Percentiles rank a stretch among this genome's conserved stretches.
These are phyloP conservation scores for Melanopsichium pennsylvanicum DNA, from an alignment of 1,284 basidiomycete genomes.

Conservation along the genomic window DNA sequence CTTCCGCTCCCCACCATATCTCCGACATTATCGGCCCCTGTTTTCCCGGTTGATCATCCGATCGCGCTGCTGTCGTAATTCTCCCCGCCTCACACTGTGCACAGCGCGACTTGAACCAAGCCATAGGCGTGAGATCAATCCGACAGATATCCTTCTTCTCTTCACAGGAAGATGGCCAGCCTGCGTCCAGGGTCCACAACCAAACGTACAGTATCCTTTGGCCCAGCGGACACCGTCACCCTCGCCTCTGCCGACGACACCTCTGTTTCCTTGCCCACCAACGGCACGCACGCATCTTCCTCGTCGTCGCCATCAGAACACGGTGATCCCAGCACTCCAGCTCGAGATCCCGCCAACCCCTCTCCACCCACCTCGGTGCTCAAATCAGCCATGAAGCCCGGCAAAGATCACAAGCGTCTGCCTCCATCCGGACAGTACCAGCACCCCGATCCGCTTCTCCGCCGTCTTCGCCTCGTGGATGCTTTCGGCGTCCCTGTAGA, in stretches of 20 bases:
- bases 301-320: conserved; percentile 1
- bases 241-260: conserved; percentile 6
- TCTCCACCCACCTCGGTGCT: conserved; percentile 33
- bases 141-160: too few species aligned
- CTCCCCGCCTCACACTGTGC: too few species aligned
- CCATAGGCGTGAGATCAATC: too few species aligned
- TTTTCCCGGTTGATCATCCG: too few species aligned
- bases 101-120: too few species aligned
- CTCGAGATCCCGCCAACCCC: conserved; percentile 7
- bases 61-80: too few species aligned
- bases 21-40: too few species aligned
- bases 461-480: conserved; percentile 64
- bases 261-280: not conserved
- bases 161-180: conserved; percentile 20
- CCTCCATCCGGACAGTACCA: conserved; percentile 61
- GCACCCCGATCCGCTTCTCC: conserved; percentile 65
- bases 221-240: conserved; percentile 42
- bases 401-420: conserved; percentile 47
- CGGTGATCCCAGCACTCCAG: conserved; percentile 22
- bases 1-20: too few species aligned
- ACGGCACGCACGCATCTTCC: conserved; percentile 3
- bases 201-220: conserved; percentile 51
- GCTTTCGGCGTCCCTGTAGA: conserved; percentile 58
- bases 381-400: conserved; percentile 64
- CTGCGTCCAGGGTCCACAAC: conserved; percentile 39